Conservation (phyloP, 1,139 yeast genomes). For the Diutina neorugosa region DNA sequence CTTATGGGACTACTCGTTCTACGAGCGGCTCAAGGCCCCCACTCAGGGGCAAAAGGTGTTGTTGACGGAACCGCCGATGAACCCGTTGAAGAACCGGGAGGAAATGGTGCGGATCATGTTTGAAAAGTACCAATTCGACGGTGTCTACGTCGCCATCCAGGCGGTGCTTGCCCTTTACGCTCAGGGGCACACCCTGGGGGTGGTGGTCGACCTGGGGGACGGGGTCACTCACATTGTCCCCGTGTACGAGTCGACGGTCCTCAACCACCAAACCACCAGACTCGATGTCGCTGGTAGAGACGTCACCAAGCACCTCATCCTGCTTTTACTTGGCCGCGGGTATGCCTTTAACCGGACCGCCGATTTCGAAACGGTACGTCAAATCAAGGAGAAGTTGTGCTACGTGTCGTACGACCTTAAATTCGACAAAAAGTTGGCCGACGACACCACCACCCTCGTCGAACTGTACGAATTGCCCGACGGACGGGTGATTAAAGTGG, state of each 20-base stretch:
- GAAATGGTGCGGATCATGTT: constrained; percentile 96
- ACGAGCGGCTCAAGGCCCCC: constrained; percentile 72
- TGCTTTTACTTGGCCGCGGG: constrained; percentile 83
- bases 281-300: constrained; percentile 97
- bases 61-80: constrained; percentile 96
- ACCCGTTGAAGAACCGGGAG: constrained; percentile 87
- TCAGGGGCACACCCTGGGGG: constrained; percentile 94
- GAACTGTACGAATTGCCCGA: constrained; percentile 91
- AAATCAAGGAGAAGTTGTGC: constrained; percentile 90
- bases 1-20: constrained; percentile 95
- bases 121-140: constrained; percentile 89
- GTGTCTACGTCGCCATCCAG: constrained; percentile 96
- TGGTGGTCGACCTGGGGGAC: constrained; percentile 93
- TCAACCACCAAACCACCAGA: constrained; percentile 85
- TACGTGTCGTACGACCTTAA: constrained; percentile 91
- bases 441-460: constrained; percentile 88
- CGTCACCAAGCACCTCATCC: constrained; percentile 88
- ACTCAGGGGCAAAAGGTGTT: constrained; percentile 71
- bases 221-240: constrained; percentile 94
- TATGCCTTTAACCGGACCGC: constrained; percentile 98
- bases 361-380: constrained; percentile 96
- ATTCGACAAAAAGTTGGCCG: constrained; percentile 75
- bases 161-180: constrained; percentile 96
- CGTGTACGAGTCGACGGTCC: constrained; percentile 90
- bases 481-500: constrained; percentile 87